Conservation (phyloP, 805 yeast genomes). For the Saccharomyces paradoxus region DNA sequence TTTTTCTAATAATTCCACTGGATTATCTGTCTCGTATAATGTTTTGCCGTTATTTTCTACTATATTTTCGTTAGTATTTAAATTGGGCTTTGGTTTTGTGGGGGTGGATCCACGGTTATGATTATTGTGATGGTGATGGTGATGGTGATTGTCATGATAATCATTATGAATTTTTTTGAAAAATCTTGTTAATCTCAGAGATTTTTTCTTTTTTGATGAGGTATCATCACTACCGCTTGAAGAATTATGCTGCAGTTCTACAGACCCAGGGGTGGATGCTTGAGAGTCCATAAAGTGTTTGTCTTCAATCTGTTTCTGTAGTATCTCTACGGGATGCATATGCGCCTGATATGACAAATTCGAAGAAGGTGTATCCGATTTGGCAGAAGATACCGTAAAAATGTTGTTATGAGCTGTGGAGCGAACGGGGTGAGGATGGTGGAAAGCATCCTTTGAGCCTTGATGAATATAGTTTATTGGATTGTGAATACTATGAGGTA, state of each 20-base stretch:
- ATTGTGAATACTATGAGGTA: slow-evolving; percentile 3
- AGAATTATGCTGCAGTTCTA: not conserved
- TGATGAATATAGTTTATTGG: slow-evolving; percentile 1
- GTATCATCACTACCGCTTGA: not conserved
- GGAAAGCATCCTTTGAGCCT: not conserved
- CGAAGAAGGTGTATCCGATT: not conserved
- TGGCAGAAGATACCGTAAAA: not conserved
- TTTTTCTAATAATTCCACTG: slow-evolving; percentile 42
- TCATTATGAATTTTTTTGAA: slow-evolving; percentile 36
- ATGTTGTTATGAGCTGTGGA: not conserved
- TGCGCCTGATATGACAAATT: slow-evolving; percentile 14
- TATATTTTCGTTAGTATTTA: not conserved
- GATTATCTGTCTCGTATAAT: slow-evolving; percentile 34
- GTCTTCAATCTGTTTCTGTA: slow-evolving; percentile 22
- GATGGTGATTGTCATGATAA: not conserved
- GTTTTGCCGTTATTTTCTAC: slow-evolving; percentile 20
- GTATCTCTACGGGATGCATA: slow-evolving; percentile 24
- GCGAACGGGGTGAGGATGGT: not conserved
- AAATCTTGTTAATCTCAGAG: slow-evolving; percentile 39
- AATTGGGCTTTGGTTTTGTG: not conserved
- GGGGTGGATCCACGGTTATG: not conserved
- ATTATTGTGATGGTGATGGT: not conserved
- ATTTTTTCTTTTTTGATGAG: slow-evolving; percentile 11
- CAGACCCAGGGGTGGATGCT: not conserved
- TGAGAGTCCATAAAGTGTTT: slow-evolving; percentile 7